A percentile compares a stretch with the other conserved stretches of the same genome.
Conservation (phyloP, 1,284 basidiomycete genomes). For the Rhodotorula sp. region DNA sequence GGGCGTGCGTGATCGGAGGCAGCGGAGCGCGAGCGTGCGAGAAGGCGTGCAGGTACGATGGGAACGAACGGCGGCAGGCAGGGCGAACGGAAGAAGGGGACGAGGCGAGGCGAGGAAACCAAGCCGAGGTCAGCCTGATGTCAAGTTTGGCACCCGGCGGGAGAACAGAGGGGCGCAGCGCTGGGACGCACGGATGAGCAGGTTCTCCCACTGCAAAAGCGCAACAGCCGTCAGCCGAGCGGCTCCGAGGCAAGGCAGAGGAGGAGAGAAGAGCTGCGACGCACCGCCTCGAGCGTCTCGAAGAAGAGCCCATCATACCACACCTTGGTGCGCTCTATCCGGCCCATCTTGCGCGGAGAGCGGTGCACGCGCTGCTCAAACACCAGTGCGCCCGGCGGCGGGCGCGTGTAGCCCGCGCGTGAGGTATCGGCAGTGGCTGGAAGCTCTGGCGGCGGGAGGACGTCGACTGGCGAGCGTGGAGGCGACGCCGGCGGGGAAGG, state of each 20-base stretch:
- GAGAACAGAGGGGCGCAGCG: background rate
- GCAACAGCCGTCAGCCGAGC: background rate
- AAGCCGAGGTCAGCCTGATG: background rate
- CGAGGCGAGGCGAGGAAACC: background rate
- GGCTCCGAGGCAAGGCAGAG: no score
- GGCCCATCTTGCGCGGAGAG: background rate
- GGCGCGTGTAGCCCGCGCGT: background rate
- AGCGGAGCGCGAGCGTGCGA: background rate
- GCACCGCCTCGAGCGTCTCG: slow-evolving; percentile 7
- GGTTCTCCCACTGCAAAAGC: background rate
- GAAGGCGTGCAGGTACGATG: background rate
- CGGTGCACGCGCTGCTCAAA: slow-evolving; percentile 14
- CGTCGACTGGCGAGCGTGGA: background rate
- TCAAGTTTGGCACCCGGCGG: background rate
- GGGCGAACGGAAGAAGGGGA: background rate
- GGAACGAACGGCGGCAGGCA: background rate
- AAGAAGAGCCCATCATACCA: background rate
- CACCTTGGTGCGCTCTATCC: background rate
- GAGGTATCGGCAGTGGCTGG: no score
- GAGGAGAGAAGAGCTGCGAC: background rate
- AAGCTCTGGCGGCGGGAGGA: background rate
- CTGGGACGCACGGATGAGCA: background rate
- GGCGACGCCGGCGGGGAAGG: background rate
- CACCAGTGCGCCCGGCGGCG: slow-evolving; percentile 10
- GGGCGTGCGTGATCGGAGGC: background rate